A percentile compares a stretch with the other conserved stretches of the same genome.
phyloP scores from a whole-genome alignment of 1,284 basidiomycete genomes.

The Coniferiporia sulphurascens region DNA sequence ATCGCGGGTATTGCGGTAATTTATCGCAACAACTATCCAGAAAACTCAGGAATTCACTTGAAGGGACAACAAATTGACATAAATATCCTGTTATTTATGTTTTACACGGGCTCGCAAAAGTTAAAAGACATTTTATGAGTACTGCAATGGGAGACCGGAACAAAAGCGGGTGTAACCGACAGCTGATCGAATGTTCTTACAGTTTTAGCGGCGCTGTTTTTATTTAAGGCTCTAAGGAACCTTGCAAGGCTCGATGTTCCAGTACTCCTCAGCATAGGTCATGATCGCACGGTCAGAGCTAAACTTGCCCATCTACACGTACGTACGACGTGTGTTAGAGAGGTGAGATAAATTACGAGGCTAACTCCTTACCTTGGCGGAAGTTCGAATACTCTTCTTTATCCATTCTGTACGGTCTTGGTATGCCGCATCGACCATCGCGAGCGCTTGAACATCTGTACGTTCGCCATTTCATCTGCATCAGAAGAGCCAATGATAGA shows the following conservation, averaged over 20 bases:
- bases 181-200: not conserved
- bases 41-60: no score
- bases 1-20: no score
- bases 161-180: no score
- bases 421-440: constrained; percentile 85
- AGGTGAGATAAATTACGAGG: not conserved
- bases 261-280: constrained; percentile 82
- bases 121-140: no score
- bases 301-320: constrained; percentile 85
- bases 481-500: not conserved
- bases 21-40: no score
- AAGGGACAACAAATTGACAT: no score
- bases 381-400: constrained; percentile 84
- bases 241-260: constrained; percentile 57
- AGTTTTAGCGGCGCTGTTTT: not conserved
- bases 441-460: constrained; percentile 72
- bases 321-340: not conserved
- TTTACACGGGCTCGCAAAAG: no score
- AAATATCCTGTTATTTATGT: no score
- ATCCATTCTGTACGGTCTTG: constrained; percentile 79
- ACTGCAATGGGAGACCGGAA: no score
- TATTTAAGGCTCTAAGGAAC: constrained; percentile 19
- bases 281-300: constrained; percentile 87
- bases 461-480: not conserved
- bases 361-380: constrained; percentile 53